These are phyloP conservation scores for Cryphonectria naterciae DNA, from an alignment of 2,329 filamentous ascomycete species.

Conservation along the genomic window DNA sequence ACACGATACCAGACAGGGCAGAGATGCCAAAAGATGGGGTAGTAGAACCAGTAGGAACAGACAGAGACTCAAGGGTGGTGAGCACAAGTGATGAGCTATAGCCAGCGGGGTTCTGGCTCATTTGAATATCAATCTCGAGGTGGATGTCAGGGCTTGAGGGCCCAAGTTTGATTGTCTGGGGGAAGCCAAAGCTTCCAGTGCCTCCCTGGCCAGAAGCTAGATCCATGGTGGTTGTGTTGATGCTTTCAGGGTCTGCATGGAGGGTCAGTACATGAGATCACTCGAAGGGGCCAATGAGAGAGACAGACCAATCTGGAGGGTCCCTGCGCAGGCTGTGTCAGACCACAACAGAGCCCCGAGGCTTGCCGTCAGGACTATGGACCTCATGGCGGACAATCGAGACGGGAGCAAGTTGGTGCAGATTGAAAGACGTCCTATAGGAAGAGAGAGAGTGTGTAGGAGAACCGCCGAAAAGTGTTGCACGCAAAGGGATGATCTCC, in stretches of 20 bases:
- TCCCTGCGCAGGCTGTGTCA: neutral
- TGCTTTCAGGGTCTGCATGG: neutral
- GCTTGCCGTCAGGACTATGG: constrained; percentile 12
- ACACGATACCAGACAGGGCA: neutral
- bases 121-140: constrained; percentile 27
- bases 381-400: constrained; percentile 15
- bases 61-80: constrained; percentile 12
- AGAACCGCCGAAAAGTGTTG: constrained; percentile 31
- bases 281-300: neutral
- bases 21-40: constrained; percentile 1
- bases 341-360: constrained; percentile 15
- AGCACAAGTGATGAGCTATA: neutral
- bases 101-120: constrained; percentile 11
- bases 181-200: constrained; percentile 11
- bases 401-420: neutral
- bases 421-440: constrained; percentile 8
- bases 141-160: constrained; percentile 17
- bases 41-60: neutral
- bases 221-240: constrained; percentile 10
- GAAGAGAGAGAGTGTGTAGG: constrained; percentile 20
- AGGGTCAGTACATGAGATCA: neutral
- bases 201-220: constrained; percentile 6
- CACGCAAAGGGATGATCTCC: constrained; percentile 29
- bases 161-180: constrained; percentile 17
- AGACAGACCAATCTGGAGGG: constrained; percentile 7